Percentiles rank a stretch among this genome's conserved stretches.
phyloP scores from a whole-genome alignment of 345 rosid species.

The Kernera saxatilis region DNA sequence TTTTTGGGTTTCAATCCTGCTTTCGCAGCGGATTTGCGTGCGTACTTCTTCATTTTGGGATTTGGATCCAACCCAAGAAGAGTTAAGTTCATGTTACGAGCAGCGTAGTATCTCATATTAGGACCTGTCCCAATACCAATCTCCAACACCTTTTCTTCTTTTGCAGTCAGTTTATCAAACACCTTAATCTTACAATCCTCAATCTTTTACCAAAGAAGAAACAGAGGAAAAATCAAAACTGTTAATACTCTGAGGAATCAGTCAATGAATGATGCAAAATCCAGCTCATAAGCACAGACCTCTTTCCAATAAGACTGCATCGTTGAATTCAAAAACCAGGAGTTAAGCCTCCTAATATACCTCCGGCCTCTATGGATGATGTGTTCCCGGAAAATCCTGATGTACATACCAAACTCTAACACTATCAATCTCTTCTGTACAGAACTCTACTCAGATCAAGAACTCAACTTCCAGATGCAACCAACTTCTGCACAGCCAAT shows the following conservation, averaged over 20 bases:
- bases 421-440: background rate
- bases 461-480: constrained; percentile 1
- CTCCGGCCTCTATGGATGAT: constrained; percentile 11
- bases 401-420: background rate
- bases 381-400: constrained; percentile 24
- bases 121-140: constrained; percentile 77
- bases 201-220: constrained; percentile 38
- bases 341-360: constrained; percentile 39
- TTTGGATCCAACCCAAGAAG: constrained; percentile 77
- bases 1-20: constrained; percentile 52
- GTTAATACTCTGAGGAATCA: background rate
- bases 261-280: background rate
- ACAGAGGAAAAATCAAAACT: background rate
- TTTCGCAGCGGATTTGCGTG: constrained; percentile 47
- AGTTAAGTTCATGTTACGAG: constrained; percentile 31
- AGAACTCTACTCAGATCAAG: constrained; percentile 3
- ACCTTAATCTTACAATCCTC: constrained; percentile 47
- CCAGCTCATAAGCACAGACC: constrained; percentile 35
- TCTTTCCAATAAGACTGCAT: constrained; percentile 59
- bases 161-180: constrained; percentile 47
- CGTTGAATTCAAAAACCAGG: constrained; percentile 35
- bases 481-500: background rate
- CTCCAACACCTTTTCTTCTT: constrained; percentile 59
- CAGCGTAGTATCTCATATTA: constrained; percentile 63
- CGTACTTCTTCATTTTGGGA: constrained; percentile 56